These are phyloP conservation scores for Fusarium tuaranense DNA, from an alignment of 2,329 filamentous ascomycete genomes.

Conservation along the genomic window DNA sequence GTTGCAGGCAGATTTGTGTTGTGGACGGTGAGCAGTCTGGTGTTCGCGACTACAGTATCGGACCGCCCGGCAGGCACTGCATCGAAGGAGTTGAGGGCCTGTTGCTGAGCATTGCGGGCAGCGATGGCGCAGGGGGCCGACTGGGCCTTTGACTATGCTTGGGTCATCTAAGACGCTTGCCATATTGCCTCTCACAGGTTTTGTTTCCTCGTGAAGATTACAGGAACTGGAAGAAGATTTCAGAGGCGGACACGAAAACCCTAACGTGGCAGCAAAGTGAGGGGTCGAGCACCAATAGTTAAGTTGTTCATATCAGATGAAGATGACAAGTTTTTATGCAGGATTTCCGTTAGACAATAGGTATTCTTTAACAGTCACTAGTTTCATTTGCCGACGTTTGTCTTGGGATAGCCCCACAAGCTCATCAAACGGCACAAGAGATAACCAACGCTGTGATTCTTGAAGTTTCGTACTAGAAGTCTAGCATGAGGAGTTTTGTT, in stretches of 20 bases:
- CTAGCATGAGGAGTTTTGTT: not conserved
- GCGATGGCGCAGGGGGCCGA: not conserved
- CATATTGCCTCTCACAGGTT: not conserved
- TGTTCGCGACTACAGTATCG: slow-evolving; percentile 59
- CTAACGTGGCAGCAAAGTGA: too few species aligned
- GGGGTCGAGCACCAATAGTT: too few species aligned
- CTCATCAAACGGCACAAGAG: not conserved
- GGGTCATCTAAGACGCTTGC: not conserved
- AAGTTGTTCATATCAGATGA: too few species aligned
- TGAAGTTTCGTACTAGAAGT: not conserved
- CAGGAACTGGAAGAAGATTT: not conserved
- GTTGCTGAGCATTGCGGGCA: slow-evolving; percentile 12
- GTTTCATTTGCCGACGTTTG: not conserved
- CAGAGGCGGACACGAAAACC: not conserved
- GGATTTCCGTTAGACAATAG: not conserved
- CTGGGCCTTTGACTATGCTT: not conserved
- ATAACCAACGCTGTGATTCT: not conserved
- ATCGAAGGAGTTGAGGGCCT: slow-evolving; percentile 43
- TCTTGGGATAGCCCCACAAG: not conserved
- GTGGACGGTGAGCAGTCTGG: slow-evolving; percentile 50
- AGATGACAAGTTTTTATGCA: too few species aligned
- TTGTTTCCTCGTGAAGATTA: not conserved
- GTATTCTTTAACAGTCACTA: not conserved
- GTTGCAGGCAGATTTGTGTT: slow-evolving; percentile 56
- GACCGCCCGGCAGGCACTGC: slow-evolving; percentile 55